Evolutionary conservation across 2,329 filamentous ascomycete species (phyloP), one percentile per base, ranked within the genome.

Genomic region (Trichoderma harzianum): DNA sequence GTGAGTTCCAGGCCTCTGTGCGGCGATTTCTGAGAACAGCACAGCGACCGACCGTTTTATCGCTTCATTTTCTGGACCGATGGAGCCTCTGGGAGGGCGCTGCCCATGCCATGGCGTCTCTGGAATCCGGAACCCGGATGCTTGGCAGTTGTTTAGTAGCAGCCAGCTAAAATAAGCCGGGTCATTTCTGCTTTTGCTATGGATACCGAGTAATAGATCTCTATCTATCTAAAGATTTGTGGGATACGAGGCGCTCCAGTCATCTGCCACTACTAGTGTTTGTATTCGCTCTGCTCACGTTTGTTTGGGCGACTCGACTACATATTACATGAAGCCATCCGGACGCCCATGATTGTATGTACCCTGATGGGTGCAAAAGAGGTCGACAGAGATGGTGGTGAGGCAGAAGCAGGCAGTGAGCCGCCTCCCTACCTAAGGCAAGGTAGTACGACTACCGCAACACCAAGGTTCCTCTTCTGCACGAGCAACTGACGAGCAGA

Each of bases 401-500:
- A 58, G 16, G 55, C 53, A 30, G 14, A 58, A 8, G 21, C 65
- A 11, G 36, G 34, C 32, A 24, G 26, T 47, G 66, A 69, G 55
- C 65, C 65, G 24, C 65, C 53, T 68, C 65, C 58, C 32, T 24
- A 12, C 39, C 18, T n/a, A 18, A 18, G 18, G 39, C 14, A 14
- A 16, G n/a, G 43, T n/a, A 53, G 47, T 12, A 24, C 32, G 5
- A 21, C 32, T 14, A 26, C 66, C 14, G 16, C 36, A 60, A 43
- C 55, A 60, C 34, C 34, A 60, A 14, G 65, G 65, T 32, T 60
- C 28, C 55, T 69, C 66, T 60, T 60, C 66, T 69, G 66, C 66
- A 69, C 28, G 66, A 61, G 66, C 66, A 61, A 61, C 66, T 69
- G 66, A 69, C 66, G 55, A 47, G 66, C 66, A 69, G 65, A 36